Conservation (phyloP, 225 moss, liverwort and hornwort genomes). For the Pseudoscleropodium purum region DNA sequence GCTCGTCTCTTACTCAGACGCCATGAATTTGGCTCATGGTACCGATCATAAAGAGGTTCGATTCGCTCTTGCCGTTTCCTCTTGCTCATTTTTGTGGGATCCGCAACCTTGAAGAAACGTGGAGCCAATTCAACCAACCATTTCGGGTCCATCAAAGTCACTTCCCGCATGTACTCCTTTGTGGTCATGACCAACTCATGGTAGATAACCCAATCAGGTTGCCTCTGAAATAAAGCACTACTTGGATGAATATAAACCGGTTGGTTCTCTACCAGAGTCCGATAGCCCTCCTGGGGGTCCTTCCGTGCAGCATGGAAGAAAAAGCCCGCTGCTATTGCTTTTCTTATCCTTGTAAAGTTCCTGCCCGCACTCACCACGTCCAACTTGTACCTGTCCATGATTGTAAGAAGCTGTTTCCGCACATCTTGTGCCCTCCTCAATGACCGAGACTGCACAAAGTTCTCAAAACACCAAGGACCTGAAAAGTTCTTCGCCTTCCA, state of each 20-base stretch:
- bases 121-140: conserved; percentile 97
- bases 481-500: conserved; percentile 99
- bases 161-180: conserved; percentile 98
- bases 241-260: conserved; percentile 98
- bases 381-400: conserved; percentile 99
- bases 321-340: conserved; percentile 94
- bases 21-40: conserved; percentile 98
- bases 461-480: conserved; percentile 97
- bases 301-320: conserved; percentile 98
- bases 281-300: conserved; percentile 97
- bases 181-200: conserved; percentile 98
- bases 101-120: conserved; percentile 93
- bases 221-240: conserved; percentile 91
- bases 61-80: conserved; percentile 95
- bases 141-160: conserved; percentile 91
- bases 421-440: conserved; percentile 91
- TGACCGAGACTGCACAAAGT: conserved; percentile 92
- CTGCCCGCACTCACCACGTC: conserved; percentile 97
- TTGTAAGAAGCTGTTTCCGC: conserved; percentile 82
- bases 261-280: conserved; percentile 93
- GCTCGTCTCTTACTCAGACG: conserved; percentile 95
- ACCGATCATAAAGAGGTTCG: conserved; percentile 91
- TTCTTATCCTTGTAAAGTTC: conserved; percentile 89
- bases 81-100: conserved; percentile 96
- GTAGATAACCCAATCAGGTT: conserved; percentile 99